A percentile compares a stretch with the other conserved stretches of the same genome.
Evolutionary conservation across 148 eudicot species (phyloP).

Genomic region (Rhododendron williamsianum): DNA sequence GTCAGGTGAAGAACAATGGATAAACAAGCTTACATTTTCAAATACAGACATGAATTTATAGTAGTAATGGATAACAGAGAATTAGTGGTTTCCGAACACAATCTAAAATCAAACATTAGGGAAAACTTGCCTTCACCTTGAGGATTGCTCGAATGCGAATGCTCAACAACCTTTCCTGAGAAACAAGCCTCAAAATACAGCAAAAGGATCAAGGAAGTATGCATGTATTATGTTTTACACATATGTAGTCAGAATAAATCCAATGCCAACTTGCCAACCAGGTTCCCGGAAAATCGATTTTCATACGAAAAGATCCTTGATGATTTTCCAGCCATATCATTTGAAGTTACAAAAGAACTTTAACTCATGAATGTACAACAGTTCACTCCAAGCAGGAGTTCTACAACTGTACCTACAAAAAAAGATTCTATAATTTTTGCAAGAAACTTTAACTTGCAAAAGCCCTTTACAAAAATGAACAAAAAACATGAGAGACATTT

Average conservation of each 20-base stretch:
- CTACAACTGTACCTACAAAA: background rate
- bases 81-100: background rate
- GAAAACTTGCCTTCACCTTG: background rate
- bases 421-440: background rate
- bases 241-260: background rate
- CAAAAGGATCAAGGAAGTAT: background rate
- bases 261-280: conserved; percentile 13
- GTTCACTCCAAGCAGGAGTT: background rate
- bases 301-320: background rate
- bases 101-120: background rate
- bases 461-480: background rate
- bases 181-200: background rate
- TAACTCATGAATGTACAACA: background rate
- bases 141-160: background rate
- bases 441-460: conserved; percentile 1
- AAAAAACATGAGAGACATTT: background rate
- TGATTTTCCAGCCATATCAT: background rate
- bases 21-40: background rate
- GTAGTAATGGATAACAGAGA: background rate
- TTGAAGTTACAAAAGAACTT: background rate
- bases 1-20: background rate
- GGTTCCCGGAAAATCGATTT: too few species aligned
- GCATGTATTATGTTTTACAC: background rate
- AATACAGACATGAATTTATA: background rate
- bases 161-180: background rate